phyloP scores from a whole-genome alignment of 495 filamentous ascomycete species.

The Neurospora sp. region DNA sequence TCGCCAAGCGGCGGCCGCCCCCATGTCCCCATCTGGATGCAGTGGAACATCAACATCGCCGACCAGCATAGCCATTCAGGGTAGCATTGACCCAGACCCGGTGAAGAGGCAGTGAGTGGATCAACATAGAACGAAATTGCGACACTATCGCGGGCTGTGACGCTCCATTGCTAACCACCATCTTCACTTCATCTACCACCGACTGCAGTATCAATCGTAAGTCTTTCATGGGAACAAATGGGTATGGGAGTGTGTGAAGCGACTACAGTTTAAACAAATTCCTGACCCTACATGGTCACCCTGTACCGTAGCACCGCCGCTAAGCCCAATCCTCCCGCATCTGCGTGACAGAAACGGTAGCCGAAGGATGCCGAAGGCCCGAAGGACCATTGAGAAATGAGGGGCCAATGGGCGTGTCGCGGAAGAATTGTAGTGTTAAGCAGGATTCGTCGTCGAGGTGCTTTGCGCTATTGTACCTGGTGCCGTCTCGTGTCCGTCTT shows the following conservation, averaged over 20 bases:
- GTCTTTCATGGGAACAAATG: too few relatives aligned
- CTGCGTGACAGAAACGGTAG: background rate
- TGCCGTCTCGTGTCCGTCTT: background rate
- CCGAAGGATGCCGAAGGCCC: background rate
- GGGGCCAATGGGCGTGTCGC: background rate
- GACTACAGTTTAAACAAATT: background rate
- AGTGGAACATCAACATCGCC: background rate
- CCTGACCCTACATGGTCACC: background rate
- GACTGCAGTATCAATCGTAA: too few relatives aligned
- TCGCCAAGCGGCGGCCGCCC: background rate
- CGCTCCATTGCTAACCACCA: too few relatives aligned
- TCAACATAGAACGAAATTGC: too few relatives aligned
- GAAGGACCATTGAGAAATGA: background rate
- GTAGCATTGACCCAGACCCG: background rate
- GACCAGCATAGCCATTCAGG: background rate
- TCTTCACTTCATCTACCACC: too few relatives aligned
- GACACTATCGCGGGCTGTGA: too few relatives aligned
- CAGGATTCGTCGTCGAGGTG: background rate
- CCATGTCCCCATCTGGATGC: background rate
- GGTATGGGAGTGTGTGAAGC: too few relatives aligned
- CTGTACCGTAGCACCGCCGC: background rate
- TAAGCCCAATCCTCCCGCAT: background rate
- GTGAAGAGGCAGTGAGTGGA: background rate
- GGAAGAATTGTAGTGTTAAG: too few relatives aligned
- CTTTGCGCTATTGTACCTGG: background rate